Conservation (phyloP, 768 basidiomycete genomes). For the Boletus coccyginus region DNA sequence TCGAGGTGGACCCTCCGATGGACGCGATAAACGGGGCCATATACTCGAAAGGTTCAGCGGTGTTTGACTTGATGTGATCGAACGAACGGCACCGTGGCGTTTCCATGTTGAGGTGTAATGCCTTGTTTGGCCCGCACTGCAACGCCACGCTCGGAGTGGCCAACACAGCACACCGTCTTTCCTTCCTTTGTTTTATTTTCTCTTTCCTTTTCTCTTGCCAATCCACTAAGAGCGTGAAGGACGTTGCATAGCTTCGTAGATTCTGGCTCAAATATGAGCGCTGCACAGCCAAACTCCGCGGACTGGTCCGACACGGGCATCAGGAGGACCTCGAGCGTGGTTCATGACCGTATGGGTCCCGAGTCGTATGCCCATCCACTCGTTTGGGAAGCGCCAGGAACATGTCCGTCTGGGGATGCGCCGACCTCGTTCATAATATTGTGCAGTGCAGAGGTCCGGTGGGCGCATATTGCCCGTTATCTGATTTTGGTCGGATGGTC, state of each 20-base stretch:
- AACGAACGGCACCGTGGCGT: background rate
- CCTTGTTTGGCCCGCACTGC: background rate
- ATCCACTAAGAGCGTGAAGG: background rate
- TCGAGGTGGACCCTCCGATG: conserved; percentile 3
- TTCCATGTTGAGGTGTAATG: background rate
- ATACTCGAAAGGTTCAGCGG: background rate
- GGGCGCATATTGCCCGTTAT: background rate
- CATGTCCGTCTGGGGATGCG: background rate
- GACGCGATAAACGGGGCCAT: conserved; percentile 2
- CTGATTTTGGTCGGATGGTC: background rate
- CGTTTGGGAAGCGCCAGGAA: conserved; percentile 1
- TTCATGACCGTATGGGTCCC: background rate
- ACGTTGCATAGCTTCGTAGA: background rate
- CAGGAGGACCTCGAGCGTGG: background rate
- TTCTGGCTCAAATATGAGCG: background rate
- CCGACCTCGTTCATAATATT: background rate
- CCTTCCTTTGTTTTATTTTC: background rate
- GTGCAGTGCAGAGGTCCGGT: background rate
- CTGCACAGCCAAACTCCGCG: conserved; percentile 17
- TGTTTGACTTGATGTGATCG: conserved; percentile 1
- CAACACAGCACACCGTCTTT: background rate
- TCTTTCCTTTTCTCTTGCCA: background rate
- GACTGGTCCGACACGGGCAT: conserved; percentile 4
- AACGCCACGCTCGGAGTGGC: background rate
- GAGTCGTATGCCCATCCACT: background rate